Percentiles rank a stretch among this genome's conserved stretches.
phyloP scores from a whole-genome alignment of 768 basidiomycete genomes.

The Cantharellus anzutake region DNA sequence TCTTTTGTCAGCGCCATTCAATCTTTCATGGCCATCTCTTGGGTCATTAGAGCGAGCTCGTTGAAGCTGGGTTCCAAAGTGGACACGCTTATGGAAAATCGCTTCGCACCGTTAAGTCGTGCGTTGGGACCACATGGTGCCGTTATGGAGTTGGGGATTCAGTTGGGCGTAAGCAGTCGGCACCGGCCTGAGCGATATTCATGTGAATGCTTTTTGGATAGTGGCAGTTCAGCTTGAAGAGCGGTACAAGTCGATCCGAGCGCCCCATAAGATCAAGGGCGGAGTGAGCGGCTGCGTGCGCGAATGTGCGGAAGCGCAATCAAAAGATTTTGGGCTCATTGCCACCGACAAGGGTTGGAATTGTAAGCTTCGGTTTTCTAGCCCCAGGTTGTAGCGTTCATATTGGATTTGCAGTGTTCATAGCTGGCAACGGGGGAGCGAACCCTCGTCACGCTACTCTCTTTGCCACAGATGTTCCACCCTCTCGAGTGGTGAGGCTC shows the following conservation, averaged over 20 bases:
- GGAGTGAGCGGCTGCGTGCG: slow-evolving; percentile 58
- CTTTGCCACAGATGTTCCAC: slow-evolving; percentile 48
- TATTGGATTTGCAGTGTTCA: neutral
- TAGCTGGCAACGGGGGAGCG: slow-evolving; percentile 5
- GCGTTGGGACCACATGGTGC: slow-evolving; percentile 46
- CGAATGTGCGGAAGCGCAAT: slow-evolving; percentile 63
- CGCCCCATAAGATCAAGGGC: slow-evolving; percentile 60
- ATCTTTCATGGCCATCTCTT: neutral
- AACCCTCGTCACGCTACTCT: slow-evolving; percentile 38
- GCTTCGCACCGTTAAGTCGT: slow-evolving; percentile 56
- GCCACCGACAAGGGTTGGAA: slow-evolving; percentile 73
- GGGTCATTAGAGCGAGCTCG: slow-evolving; percentile 21
- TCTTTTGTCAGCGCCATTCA: neutral
- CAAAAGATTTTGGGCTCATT: slow-evolving; percentile 57
- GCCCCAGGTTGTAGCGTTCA: slow-evolving; percentile 19
- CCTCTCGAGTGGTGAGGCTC: slow-evolving; percentile 37
- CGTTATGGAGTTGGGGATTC: slow-evolving; percentile 58
- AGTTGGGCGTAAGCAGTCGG: slow-evolving; percentile 28
- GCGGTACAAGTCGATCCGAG: slow-evolving; percentile 33
- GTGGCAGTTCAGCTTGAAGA: slow-evolving; percentile 54
- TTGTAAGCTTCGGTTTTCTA: slow-evolving; percentile 16
- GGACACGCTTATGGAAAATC: slow-evolving; percentile 58
- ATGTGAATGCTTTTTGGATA: slow-evolving; percentile 7
- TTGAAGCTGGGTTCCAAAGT: slow-evolving; percentile 49
- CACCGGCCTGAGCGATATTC: neutral